A percentile compares a stretch with the other conserved stretches of the same genome.
phyloP scores from a whole-genome alignment of 2,329 filamentous ascomycete genomes.

The Clarireedia paspali region DNA sequence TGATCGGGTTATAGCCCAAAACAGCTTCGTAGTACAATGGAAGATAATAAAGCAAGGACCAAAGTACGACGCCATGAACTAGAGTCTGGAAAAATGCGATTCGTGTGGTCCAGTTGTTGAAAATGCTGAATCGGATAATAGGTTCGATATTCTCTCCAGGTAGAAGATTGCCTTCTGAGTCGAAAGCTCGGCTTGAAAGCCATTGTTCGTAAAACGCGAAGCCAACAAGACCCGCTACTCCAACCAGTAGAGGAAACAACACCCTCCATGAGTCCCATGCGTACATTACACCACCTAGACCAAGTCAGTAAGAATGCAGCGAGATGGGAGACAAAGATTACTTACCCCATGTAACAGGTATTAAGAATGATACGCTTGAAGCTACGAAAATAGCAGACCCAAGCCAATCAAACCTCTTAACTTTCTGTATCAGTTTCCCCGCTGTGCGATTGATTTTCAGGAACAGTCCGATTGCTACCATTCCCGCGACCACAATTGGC shows the following conservation, averaged over 20 bases:
- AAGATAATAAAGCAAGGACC: slow-evolving; percentile 48
- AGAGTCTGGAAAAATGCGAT: slow-evolving; percentile 45
- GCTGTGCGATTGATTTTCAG: slow-evolving; percentile 20
- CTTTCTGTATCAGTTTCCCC: slow-evolving; percentile 20
- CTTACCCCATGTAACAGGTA: slow-evolving; percentile 51
- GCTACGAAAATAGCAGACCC: slow-evolving; percentile 54
- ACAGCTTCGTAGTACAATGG: slow-evolving; percentile 45
- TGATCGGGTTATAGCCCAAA: slow-evolving; percentile 44
- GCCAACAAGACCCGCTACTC: slow-evolving; percentile 40
- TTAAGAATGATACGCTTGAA: slow-evolving; percentile 50
- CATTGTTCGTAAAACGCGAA: slow-evolving; percentile 46
- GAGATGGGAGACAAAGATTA: not conserved
- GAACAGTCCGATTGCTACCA: slow-evolving; percentile 22
- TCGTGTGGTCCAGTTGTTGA: slow-evolving; percentile 39
- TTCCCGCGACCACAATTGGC: slow-evolving; percentile 22
- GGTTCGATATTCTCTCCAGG: slow-evolving; percentile 22
- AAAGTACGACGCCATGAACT: slow-evolving; percentile 49
- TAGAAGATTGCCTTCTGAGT: slow-evolving; percentile 18
- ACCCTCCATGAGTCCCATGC: slow-evolving; percentile 55
- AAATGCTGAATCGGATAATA: slow-evolving; percentile 37
- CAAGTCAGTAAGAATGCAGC: not conserved
- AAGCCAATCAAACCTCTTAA: slow-evolving; percentile 53
- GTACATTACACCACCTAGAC: slow-evolving; percentile 50
- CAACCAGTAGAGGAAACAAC: slow-evolving; percentile 52
- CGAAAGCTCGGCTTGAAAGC: slow-evolving; percentile 20